Evolutionary conservation across 345 rosid species (phyloP), one percentile per base, ranked within the genome.

Genomic region (Aethionema arabicum): DNA sequence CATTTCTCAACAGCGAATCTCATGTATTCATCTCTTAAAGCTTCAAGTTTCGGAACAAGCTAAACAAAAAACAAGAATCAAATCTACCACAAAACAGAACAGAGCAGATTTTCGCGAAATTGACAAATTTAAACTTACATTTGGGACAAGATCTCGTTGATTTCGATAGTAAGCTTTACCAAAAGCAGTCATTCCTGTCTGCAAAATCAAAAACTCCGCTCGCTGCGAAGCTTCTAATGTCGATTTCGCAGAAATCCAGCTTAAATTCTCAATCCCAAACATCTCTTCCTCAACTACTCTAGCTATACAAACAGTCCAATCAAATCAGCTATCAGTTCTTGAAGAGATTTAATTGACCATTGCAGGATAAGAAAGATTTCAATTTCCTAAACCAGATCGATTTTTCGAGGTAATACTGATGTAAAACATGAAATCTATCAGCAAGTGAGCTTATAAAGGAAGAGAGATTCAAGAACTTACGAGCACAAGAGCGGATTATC

Each of bases 141-240:
- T 88, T 43, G 96, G 95, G 57, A 86, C 85, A 40, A 92, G 95
- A 78, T 92, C 98, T 50, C 81, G 74, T 63, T 83, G 89, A 61
- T 79, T 81, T 70, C 95, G 79, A 79, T 86, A 92, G 79, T 79
- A 86, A 44, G 91, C 88, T 74, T 88, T 88, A 55, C 98, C 98
- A 55, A 92, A 92, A 33, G 93, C 91, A 46, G 98, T 86, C 98
- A 92, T 92, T 68, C 98, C 98, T 6, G 98, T 86, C 79, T 81
- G 92, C 65, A 92, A 82, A 74, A 92, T 89, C 75, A 92, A 74
- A 77, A 77, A 74, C 53, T 92, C 96, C 5, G 96, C 87, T 61
- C 79, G 82, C 73, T 85, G 81, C 27, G 96, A 92, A 77, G 98
- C 95, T 70, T 92, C 95, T 72, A 86, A 63, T 27, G 95, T 86